Base-by-base conservation (phyloP, 176 grass and related monocot species). In the Ananas comosus region DNA sequence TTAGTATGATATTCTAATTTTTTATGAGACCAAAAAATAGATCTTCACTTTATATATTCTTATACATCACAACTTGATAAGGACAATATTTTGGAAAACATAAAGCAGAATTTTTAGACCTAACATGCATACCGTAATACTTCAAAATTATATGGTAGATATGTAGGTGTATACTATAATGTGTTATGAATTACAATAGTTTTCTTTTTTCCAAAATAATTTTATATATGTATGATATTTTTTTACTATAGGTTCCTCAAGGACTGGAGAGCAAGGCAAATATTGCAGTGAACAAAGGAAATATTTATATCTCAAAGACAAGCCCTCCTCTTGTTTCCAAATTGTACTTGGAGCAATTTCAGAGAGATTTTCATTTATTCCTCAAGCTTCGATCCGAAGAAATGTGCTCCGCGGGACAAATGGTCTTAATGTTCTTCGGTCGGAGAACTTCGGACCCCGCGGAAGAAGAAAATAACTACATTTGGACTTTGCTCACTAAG, bases 381-480 rank as follows among this genome's bases (percentile, higher is more conserved):
- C 85, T 92, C 28, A 48, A 10, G 67, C 51, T 72, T 1, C 82
- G 82, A 3, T 50, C 70, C 64, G 8, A 2, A 0, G 89, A 92
- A 65, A 79, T 92, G 10, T 51, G 64, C 12, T 1, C 70, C 0
- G 13, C 50, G 8, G 89, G 85, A 2, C 65, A 71, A 1, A 82
- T 85, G 75, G 79, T 91, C 13, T 49, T 85, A 10, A 58, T 78
- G 0, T 85, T 88, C 17, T n/a, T 88, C 0, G 88, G 85, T 71
- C 81, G 89, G 76, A 85, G 66, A 25, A 74, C 51, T 33, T 10
- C 16, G 0, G 29, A 82, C 2, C 56, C 16, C n/a, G 75, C 67
- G 0, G 29, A 47, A 10, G 84, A 76, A 11, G 79, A 80, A 12
- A 1, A 82, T 13, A 80, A 65, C 67, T 68, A 53, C 73, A 2